Evolutionary conservation across 768 basidiomycete species (phyloP).

Genomic region (Lactarius deliciosus): DNA sequence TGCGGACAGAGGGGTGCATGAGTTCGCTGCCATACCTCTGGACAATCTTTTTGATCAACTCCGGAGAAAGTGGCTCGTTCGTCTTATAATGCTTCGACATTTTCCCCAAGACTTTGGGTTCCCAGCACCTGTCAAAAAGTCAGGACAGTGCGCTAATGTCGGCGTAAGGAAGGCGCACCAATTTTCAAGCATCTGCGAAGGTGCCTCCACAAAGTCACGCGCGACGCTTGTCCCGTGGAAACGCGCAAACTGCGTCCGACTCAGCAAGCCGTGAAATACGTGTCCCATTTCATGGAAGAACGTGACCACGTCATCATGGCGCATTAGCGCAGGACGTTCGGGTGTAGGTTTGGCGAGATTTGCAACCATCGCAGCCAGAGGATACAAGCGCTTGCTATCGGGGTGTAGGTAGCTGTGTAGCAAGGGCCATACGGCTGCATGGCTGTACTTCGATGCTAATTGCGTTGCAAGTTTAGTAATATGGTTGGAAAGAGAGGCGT

Average conservation of each 20-base stretch:
- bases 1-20: background rate
- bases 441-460: slow-evolving; percentile 74
- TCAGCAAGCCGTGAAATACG: slow-evolving; percentile 55
- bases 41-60: slow-evolving; percentile 77
- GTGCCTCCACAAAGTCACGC: slow-evolving; percentile 85
- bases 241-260: slow-evolving; percentile 63
- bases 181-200: slow-evolving; percentile 91
- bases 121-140: slow-evolving; percentile 62
- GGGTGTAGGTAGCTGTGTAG: slow-evolving; percentile 60
- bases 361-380: slow-evolving; percentile 83
- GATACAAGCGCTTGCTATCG: slow-evolving; percentile 64
- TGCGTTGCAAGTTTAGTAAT: background rate
- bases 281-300: slow-evolving; percentile 89
- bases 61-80: slow-evolving; percentile 64
- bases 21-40: slow-evolving; percentile 52
- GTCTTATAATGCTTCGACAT: slow-evolving; percentile 85
- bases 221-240: slow-evolving; percentile 86
- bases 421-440: slow-evolving; percentile 84
- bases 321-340: slow-evolving; percentile 79
- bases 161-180: slow-evolving; percentile 47
- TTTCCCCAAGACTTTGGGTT: slow-evolving; percentile 67
- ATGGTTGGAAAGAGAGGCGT: slow-evolving; percentile 1
- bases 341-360: slow-evolving; percentile 85
- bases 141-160: background rate
- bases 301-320: slow-evolving; percentile 85